These are phyloP conservation scores for Paraphaeosphaeria minitans DNA, from an alignment of 2,329 filamentous ascomycete species.

Conservation along the genomic window DNA sequence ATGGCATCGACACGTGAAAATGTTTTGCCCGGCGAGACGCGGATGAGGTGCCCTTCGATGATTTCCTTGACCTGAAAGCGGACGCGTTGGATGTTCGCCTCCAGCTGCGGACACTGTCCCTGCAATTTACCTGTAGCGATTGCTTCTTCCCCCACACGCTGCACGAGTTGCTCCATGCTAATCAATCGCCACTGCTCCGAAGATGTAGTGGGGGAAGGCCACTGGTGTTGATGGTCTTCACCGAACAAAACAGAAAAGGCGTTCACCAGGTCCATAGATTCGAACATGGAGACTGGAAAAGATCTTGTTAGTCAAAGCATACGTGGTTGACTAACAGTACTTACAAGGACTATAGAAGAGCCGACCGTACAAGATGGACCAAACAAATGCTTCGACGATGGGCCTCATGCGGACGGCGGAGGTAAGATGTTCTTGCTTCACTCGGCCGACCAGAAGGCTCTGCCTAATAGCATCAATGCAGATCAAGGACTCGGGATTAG, in stretches of 20 bases:
- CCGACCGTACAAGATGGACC: not conserved
- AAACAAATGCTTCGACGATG: slow-evolving; percentile 14
- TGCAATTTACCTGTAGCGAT: not conserved
- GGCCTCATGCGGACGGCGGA: slow-evolving; percentile 12
- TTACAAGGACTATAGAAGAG: slow-evolving; percentile 1
- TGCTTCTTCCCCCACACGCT: not conserved
- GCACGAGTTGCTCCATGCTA: slow-evolving; percentile 11
- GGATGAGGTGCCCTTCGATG: not conserved
- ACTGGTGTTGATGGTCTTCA: not conserved
- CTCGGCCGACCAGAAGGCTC: not conserved
- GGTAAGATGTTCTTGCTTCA: slow-evolving; percentile 12
- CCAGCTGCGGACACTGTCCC: not conserved
- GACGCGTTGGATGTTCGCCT: slow-evolving; percentile 3
- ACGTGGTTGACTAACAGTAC: not conserved
- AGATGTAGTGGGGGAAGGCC: slow-evolving; percentile 3
- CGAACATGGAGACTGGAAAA: slow-evolving; percentile 11
- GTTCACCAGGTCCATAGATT: not conserved
- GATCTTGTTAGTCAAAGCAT: not conserved
- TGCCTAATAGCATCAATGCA: not conserved
- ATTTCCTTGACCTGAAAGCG: not conserved
- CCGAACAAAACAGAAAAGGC: slow-evolving; percentile 9
- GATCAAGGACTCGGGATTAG: not conserved
- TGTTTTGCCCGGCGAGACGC: not conserved
- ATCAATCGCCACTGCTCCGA: slow-evolving; percentile 22
- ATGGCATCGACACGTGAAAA: slow-evolving; percentile 8